Evolutionary conservation across 805 yeast species (phyloP), one percentile per base, ranked within the genome.

Genomic region (Novakomyces olei): DNA sequence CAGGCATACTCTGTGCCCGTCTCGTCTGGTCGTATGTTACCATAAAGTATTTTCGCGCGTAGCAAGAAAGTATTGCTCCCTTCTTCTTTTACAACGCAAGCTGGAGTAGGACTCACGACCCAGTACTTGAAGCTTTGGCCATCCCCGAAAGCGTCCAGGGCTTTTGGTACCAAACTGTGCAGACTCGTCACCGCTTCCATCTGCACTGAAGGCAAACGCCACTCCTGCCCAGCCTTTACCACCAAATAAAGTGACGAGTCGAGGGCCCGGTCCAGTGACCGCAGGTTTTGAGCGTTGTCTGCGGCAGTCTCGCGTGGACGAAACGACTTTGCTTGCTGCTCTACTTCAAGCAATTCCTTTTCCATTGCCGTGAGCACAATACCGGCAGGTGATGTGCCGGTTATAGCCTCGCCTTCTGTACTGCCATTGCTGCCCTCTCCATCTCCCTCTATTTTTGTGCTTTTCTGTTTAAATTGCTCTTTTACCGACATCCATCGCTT

Each of bases 221-320:
- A 88, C 3, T 53, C 49, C 2, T 26, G 23, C 12, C 33, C 41
- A 19, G 34, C 37, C 39, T 75, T 65, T 10, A 78, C 65, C 22
- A 80, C 49, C 36, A 88, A 58, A 49, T 83, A 85, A 41, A 88
- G 58, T 1, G 93, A 78, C 41, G 81, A 61, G 47, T 77, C 67
- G 37, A 88, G 62, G 42, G 65, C 62, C 53, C 99, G 67, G 47
- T 77, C 93, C 44, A 88, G 61, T 33, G 85, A 69, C 10, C 63
- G 57, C 24, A 56, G 45, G 48, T 83, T 81, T 35, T 65, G 65
- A 5, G 45, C 35, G 39, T 57, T 50, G 52, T 85, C 96, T 4
- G 93, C 92, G 36, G 69, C 60, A 1, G 96, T 83, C 16, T 45
- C 49, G 50, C 94, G 68, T 2, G 88, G 51, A 46, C 74, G 69